Conservation (phyloP, 768 basidiomycete species). For the Boletus reticulatus region DNA sequence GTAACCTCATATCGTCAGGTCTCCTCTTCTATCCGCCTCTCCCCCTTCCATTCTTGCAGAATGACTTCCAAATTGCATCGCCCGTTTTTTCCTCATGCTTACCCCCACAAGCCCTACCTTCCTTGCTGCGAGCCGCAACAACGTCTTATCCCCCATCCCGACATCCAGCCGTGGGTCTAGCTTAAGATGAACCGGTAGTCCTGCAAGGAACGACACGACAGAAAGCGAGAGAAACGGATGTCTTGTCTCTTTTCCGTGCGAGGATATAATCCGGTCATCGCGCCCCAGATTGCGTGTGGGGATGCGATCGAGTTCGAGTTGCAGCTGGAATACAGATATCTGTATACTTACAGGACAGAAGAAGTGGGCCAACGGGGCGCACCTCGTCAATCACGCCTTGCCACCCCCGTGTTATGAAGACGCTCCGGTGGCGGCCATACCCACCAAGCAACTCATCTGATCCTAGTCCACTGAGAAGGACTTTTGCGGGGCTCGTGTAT, state of each 20-base stretch:
- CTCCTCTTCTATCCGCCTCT: conserved; percentile 51
- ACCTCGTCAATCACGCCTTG: conserved; percentile 79
- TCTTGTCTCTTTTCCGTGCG: conserved; percentile 87
- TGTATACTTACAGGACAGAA: background rate
- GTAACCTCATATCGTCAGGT: conserved; percentile 31
- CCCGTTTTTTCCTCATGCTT: conserved; percentile 78
- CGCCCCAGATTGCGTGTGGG: conserved; percentile 88
- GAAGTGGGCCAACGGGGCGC: background rate
- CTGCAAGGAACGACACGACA: conserved; percentile 74
- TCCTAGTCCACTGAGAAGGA: conserved; percentile 88
- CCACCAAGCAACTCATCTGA: conserved; percentile 96
- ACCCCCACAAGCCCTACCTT: conserved; percentile 77
- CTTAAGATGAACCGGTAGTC: conserved; percentile 79
- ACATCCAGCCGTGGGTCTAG: conserved; percentile 69
- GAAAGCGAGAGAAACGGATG: conserved; percentile 87
- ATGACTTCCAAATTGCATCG: conserved; percentile 96
- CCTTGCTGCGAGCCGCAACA: conserved; percentile 69
- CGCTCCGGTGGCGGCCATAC: conserved; percentile 84
- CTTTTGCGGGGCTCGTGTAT: conserved; percentile 75
- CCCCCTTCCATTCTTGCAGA: conserved; percentile 79
- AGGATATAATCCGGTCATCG: conserved; percentile 92
- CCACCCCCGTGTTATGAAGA: conserved; percentile 70
- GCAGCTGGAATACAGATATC: conserved; percentile 52
- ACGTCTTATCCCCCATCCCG: conserved; percentile 88
- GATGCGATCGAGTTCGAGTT: conserved; percentile 85